A percentile compares a stretch with the other conserved stretches of the same genome.
phyloP scores from a whole-genome alignment of 2,329 filamentous ascomycete genomes.

The Aspergillus glaucus region DNA sequence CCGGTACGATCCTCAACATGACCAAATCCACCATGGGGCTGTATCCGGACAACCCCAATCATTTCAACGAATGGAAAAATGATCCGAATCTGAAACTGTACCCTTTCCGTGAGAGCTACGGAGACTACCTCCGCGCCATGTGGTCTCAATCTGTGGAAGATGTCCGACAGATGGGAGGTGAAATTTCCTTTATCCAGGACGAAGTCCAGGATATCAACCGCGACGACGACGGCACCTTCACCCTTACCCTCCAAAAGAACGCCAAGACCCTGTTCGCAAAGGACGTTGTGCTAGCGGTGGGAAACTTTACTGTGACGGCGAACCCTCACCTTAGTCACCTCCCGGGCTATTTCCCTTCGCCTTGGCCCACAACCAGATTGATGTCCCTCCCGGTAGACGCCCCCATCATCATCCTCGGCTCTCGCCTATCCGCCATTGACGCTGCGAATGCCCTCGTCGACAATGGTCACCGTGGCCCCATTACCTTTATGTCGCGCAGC shows the following conservation, averaged over 20 bases:
- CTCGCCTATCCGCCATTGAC: constrained; percentile 7
- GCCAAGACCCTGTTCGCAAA: background rate
- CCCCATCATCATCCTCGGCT: constrained; percentile 5
- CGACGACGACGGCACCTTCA: constrained; percentile 1
- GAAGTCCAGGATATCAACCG: constrained; percentile 5
- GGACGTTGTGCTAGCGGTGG: constrained; percentile 3
- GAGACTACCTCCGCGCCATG: constrained; percentile 6
- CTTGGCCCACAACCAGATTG: constrained; percentile 7
- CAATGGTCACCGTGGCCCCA: constrained; percentile 5
- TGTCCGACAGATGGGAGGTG: constrained; percentile 1
- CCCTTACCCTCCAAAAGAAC: background rate
- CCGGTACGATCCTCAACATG: constrained; percentile 7
- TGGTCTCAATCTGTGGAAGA: constrained; percentile 2
- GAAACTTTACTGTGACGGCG: constrained; percentile 3
- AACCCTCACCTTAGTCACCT: constrained; percentile 4
- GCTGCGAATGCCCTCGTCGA: constrained; percentile 3
- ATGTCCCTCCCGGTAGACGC: constrained; percentile 2
- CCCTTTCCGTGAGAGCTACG: constrained; percentile 4
- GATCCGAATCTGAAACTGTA: constrained; percentile 2
- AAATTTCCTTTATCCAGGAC: constrained; percentile 3
- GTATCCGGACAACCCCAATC: constrained; percentile 3
- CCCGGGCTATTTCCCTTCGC: constrained; percentile 5
- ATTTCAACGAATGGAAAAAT: constrained; percentile 4
- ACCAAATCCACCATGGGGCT: constrained; percentile 7
- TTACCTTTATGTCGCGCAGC: constrained; percentile 8